Conservation (phyloP, 164 flowering plant genomes). For the Magnolia changhungtana region DNA sequence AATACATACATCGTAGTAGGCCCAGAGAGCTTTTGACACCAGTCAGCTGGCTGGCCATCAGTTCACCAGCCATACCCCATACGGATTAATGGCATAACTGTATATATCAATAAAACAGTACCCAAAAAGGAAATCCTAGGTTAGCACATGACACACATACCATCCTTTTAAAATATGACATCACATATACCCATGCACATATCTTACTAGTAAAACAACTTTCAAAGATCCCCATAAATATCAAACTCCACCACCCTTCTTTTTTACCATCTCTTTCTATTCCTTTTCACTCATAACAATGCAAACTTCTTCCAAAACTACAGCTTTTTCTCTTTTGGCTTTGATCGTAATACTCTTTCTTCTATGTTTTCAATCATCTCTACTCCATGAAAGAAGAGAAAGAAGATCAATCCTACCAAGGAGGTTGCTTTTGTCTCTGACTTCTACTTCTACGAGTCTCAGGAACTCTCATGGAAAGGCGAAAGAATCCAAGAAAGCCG, state of each 20-base stretch:
- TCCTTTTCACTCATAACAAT: slow-evolving; percentile 5
- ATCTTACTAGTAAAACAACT: neutral
- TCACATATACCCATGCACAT: too few relatives aligned
- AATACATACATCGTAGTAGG: too few relatives aligned
- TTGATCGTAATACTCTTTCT: slow-evolving; percentile 23
- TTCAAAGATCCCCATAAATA: neutral
- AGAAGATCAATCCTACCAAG: slow-evolving; percentile 19
- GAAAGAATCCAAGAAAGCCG: slow-evolving; percentile 48
- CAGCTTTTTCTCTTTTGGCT: slow-evolving; percentile 17
- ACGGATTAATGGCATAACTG: neutral
- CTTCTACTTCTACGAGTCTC: slow-evolving; percentile 14
- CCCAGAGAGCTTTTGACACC: too few relatives aligned
- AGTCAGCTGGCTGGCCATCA: too few relatives aligned
- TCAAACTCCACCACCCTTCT: neutral
- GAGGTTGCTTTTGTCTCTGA: slow-evolving; percentile 18
- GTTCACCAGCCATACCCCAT: too few relatives aligned
- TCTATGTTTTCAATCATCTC: slow-evolving; percentile 17
- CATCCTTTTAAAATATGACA: neutral
- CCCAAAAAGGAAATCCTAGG: neutral
- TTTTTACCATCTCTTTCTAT: neutral
- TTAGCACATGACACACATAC: neutral
- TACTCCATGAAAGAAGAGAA: slow-evolving; percentile 8
- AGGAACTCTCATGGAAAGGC: slow-evolving; percentile 15
- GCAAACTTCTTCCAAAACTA: slow-evolving; percentile 23
- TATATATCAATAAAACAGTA: neutral